Percentiles rank a stretch among this genome's conserved stretches.
Evolutionary conservation across 2,329 filamentous ascomycete species (phyloP).

Genomic region (Trichoderma citrinoviride): DNA sequence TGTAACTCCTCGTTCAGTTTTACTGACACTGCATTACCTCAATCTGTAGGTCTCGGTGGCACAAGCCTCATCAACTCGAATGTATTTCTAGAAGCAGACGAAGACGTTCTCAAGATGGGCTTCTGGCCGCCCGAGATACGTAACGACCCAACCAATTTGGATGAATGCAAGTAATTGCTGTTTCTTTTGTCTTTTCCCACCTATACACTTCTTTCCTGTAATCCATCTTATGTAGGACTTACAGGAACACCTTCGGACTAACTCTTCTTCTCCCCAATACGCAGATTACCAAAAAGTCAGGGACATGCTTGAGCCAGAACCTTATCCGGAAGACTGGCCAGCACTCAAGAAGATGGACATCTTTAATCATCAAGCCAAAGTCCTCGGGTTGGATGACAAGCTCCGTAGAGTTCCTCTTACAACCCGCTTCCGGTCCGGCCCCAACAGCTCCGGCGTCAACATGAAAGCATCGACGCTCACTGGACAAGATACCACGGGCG

Average conservation of each 20-base stretch:
- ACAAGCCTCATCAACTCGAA: conserved; percentile 67
- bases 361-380: conserved; percentile 55
- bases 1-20: background rate
- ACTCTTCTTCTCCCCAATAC: background rate
- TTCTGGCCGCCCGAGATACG: conserved; percentile 60
- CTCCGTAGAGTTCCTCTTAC: conserved; percentile 60
- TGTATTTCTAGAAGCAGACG: conserved; percentile 60
- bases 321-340: conserved; percentile 59
- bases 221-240: background rate
- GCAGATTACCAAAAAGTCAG: conserved; percentile 57
- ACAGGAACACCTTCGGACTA: background rate
- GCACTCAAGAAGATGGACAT: conserved; percentile 56
- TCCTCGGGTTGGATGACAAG: conserved; percentile 49
- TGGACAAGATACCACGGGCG: conserved; percentile 61
- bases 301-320: conserved; percentile 55
- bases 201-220: background rate
- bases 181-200: too few relatives aligned
- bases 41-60: conserved; percentile 52
- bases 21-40: conserved; percentile 30
- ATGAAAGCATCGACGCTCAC: conserved; percentile 60
- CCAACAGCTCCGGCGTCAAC: conserved; percentile 62
- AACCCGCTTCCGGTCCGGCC: conserved; percentile 59
- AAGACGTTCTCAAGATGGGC: conserved; percentile 50
- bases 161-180: conserved; percentile 45
- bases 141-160: conserved; percentile 39